Base-by-base conservation (phyloP, 768 basidiomycete species). In the Xerocomus potaroensis region DNA sequence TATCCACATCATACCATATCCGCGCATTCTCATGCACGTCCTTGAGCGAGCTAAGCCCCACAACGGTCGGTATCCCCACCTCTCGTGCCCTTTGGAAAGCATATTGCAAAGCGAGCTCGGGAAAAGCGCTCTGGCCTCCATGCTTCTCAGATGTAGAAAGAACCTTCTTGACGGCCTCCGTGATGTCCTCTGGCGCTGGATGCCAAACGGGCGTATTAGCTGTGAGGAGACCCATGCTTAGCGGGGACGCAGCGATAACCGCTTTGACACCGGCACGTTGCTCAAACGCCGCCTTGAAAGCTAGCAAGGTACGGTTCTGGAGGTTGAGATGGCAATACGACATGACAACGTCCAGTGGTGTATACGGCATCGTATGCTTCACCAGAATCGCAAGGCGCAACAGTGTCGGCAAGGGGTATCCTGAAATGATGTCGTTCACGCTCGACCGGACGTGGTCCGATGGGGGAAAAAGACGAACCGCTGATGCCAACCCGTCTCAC, bases 171-270 rank as follows among this genome's bases (percentile, higher is more conserved):
- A 72, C 73, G 0, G 77, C 80, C 11, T 66, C 63, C 22, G 59
- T 70, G 32, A 89, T 49, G 11, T 58, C 66, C 12, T 63, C 57
- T 16, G 88, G 76, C 6, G 88, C 87, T 14, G 90, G 88, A 59
- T 92, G 89, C 91, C 90, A 93, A 3, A 63, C 11, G 1, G 85
- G 84, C 3, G 76, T 72, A 1, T 60, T 62, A 8, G 71, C 65
- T 0, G 81, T 80, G 27, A 94, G 74, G 3, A 93, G 76, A 0
- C 84, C 84, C 91, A 93, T 93, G 60, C 78, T 83, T 43, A 94
- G 72, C 8, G 91, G 91, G 2, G 90, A 91, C 2, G 91, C 91
- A 3, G 83, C 72, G 41, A 91, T 43, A 23, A 94, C 71, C 45
- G 88, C 85, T 45, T 65, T 61, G 35, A 94, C 76, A 41, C 77